Conservation (phyloP, 208 protist species). For the Trypanosoma grayi region DNA sequence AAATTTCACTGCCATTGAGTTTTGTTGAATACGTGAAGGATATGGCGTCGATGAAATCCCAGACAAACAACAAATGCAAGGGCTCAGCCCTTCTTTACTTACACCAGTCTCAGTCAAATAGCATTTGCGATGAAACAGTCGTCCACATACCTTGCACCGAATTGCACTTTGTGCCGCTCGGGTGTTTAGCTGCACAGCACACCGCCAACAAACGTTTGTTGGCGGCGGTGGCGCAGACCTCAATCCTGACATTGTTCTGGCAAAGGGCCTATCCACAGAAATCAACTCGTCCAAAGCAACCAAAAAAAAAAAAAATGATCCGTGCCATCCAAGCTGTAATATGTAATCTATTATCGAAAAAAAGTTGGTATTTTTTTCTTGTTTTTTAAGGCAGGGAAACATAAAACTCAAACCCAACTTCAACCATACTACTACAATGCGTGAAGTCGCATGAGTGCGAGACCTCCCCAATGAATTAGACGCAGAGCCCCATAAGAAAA, state of each 20-base stretch:
- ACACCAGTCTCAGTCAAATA: constrained; percentile 51
- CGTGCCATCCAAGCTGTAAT: neutral
- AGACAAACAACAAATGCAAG: constrained; percentile 55
- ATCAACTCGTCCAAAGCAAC: neutral
- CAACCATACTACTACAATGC: neutral
- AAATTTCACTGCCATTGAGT: constrained; percentile 41
- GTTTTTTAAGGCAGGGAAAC: constrained; percentile 1
- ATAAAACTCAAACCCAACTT: neutral
- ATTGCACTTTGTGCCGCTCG: constrained; percentile 8
- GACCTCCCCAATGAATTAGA: constrained; percentile 20
- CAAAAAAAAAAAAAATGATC: constrained; percentile 23
- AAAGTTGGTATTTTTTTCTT: constrained; percentile 14
- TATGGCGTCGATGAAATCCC: constrained; percentile 9
- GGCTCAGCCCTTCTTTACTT: neutral
- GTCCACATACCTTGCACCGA: constrained; percentile 26
- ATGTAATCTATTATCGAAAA: neutral
- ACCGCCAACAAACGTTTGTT: constrained; percentile 16
- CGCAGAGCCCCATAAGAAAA: constrained; percentile 13
- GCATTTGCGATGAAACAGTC: constrained; percentile 41
- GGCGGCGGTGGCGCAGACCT: constrained; percentile 5
- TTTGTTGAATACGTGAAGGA: neutral
- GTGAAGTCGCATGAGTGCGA: constrained; percentile 13
- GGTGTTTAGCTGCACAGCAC: constrained; percentile 3
- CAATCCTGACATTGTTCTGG: neutral
- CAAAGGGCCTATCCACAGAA: neutral